phyloP scores from a whole-genome alignment of 1,284 basidiomycete species.

The Meira nashicola region DNA sequence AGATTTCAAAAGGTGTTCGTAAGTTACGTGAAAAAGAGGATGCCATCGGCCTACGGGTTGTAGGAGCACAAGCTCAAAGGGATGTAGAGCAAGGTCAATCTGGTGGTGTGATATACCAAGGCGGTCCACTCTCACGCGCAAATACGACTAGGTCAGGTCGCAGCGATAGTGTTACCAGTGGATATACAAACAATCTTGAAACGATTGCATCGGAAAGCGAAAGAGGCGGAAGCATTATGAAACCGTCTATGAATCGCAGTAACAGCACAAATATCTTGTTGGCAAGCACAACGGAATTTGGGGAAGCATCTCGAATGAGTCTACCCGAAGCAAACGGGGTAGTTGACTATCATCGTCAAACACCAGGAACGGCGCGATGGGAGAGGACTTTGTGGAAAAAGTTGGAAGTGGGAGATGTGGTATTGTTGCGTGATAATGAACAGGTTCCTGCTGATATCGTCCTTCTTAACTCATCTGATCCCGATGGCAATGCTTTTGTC shows the following conservation, averaged over 20 bases:
- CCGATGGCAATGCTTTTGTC: constrained; percentile 55
- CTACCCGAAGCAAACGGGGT: constrained; percentile 25
- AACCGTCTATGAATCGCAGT: background rate
- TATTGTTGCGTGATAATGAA: constrained; percentile 84
- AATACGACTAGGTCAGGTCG: background rate
- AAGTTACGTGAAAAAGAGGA: constrained; percentile 78
- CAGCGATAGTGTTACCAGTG: constrained; percentile 28
- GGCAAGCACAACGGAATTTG: background rate
- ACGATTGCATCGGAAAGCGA: constrained; percentile 44
- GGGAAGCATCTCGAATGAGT: background rate
- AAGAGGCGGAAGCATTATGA: constrained; percentile 14
- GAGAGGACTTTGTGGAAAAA: constrained; percentile 98
- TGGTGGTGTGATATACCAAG: background rate
- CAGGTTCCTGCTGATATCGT: constrained; percentile 93
- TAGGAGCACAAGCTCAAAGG: background rate
- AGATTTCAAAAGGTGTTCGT: constrained; percentile 75
- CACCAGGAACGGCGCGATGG: constrained; percentile 74
- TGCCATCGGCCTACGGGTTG: constrained; percentile 51
- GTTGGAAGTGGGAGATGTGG: constrained; percentile 92
- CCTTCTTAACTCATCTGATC: constrained; percentile 65
- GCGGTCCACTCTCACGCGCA: background rate
- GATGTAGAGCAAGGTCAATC: no score
- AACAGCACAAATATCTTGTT: background rate
- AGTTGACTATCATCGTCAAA: constrained; percentile 68
- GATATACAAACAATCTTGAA: constrained; percentile 22